Conservation (phyloP, 2,329 filamentous ascomycete genomes). For the Pseudocercospora fuligena region DNA sequence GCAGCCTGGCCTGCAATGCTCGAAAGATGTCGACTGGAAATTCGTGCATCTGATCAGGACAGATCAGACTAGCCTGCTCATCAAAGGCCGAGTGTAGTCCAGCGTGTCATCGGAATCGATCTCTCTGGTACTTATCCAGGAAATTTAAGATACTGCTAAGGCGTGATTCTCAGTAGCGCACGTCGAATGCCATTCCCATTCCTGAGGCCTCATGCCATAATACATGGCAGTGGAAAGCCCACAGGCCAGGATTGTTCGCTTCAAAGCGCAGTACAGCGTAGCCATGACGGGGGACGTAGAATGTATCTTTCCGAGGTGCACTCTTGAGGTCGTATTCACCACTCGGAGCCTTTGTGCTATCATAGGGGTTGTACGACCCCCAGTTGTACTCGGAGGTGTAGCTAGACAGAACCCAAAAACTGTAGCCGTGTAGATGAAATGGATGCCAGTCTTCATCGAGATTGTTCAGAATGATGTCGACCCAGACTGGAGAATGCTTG, state of each 20-base stretch:
- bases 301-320: constrained; percentile 42
- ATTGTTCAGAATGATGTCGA: constrained; percentile 57
- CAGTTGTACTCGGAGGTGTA: constrained; percentile 31
- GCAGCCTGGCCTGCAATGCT: too few species aligned
- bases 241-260: constrained; percentile 45
- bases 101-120: too few species aligned
- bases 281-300: constrained; percentile 43
- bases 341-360: constrained; percentile 29
- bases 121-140: too few species aligned
- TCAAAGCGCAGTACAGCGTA: constrained; percentile 45
- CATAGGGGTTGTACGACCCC: constrained; percentile 34
- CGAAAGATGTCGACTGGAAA: too few species aligned
- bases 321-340: constrained; percentile 28
- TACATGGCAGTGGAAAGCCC: constrained; percentile 48
- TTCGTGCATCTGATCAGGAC: too few species aligned
- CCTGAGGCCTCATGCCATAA: constrained; percentile 39
- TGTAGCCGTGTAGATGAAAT: constrained; percentile 50
- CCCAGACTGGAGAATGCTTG: constrained; percentile 41
- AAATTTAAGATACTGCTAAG: background rate
- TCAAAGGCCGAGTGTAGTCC: too few species aligned
- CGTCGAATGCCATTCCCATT: constrained; percentile 32
- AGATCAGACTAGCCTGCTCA: too few species aligned
- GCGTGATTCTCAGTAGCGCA: constrained; percentile 1
- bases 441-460: constrained; percentile 57
- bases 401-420: constrained; percentile 37